Evolutionary conservation across 2,329 filamentous ascomycete genomes (phyloP).

Genomic region (Exophiala sideris): DNA sequence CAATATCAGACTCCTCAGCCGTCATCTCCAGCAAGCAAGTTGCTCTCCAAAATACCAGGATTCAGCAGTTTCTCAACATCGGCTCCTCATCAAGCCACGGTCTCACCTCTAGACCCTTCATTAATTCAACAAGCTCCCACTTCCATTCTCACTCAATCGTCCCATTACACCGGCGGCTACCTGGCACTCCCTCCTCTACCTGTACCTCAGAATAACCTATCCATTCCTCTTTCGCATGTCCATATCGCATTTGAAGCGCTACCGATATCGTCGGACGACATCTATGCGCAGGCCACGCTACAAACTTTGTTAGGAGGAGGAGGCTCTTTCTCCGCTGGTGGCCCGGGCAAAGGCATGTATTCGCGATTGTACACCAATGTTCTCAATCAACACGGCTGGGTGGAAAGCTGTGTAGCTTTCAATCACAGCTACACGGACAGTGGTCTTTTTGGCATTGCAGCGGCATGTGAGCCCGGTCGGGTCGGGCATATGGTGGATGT

Average conservation of each 20-base stretch:
- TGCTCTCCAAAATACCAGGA: constrained; percentile 82
- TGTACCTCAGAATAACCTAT: constrained; percentile 70
- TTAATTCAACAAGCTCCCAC: constrained; percentile 42
- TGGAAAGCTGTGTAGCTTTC: constrained; percentile 92
- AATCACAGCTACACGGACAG: constrained; percentile 97
- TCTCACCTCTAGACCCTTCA: constrained; percentile 51
- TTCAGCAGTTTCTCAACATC: constrained; percentile 84
- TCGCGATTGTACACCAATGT: constrained; percentile 96
- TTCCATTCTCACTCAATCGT: constrained; percentile 60
- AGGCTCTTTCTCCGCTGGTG: constrained; percentile 93
- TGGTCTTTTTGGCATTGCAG: constrained; percentile 90
- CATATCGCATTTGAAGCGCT: constrained; percentile 95
- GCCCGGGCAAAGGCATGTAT: constrained; percentile 98
- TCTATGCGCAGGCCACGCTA: constrained; percentile 91
- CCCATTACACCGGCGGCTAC: constrained; percentile 92
- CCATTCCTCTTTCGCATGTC: constrained; percentile 83
- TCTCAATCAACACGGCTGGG: constrained; percentile 95
- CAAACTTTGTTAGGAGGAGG: constrained; percentile 95
- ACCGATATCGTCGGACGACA: constrained; percentile 84
- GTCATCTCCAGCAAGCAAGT: constrained; percentile 40
- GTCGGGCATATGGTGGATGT: constrained; percentile 86
- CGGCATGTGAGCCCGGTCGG: constrained; percentile 74
- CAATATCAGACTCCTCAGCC: constrained; percentile 35
- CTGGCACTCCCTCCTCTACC: constrained; percentile 78
- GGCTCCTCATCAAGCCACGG: constrained; percentile 59